phyloP scores from a whole-genome alignment of 1,139 yeast genomes.

The Yamadazyma dushanensis region DNA sequence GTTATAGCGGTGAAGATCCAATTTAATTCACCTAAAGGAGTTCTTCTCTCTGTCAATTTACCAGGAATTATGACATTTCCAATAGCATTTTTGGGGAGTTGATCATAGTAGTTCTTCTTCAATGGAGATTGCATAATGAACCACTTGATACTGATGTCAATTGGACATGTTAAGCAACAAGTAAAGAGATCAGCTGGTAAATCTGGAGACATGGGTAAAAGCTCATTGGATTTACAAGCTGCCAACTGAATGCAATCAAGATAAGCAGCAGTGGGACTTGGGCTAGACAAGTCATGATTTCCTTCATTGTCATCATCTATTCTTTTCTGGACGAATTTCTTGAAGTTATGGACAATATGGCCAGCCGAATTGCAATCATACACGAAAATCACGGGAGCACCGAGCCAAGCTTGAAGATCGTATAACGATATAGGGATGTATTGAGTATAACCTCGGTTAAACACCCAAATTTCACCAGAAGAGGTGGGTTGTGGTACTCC shows the following conservation, averaged over 20 bases:
- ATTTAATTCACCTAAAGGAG: conserved; percentile 93
- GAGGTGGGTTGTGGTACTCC: conserved; percentile 98
- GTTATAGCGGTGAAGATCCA: conserved; percentile 99
- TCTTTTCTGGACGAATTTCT: conserved; percentile 86
- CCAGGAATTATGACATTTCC: conserved; percentile 84
- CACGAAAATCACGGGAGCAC: conserved; percentile 95
- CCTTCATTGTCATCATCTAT: conserved; percentile 84
- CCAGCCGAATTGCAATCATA: conserved; percentile 97
- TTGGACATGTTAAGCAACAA: conserved; percentile 93
- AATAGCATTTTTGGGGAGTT: conserved; percentile 49
- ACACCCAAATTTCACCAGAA: conserved; percentile 99
- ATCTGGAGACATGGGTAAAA: conserved; percentile 90
- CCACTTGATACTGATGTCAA: conserved; percentile 91
- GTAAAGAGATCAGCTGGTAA: conserved; percentile 96
- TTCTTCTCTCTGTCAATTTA: conserved; percentile 84
- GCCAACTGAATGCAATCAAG: conserved; percentile 92
- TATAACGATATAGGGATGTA: conserved; percentile 93
- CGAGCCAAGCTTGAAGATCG: conserved; percentile 95
- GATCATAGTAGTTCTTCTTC: conserved; percentile 60
- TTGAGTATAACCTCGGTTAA: conserved; percentile 94
- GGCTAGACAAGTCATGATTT: conserved; percentile 62
- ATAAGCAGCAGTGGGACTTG: conserved; percentile 68
- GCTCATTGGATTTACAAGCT: conserved; percentile 85
- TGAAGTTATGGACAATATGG: conserved; percentile 85
- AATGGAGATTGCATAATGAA: conserved; percentile 83